Base-by-base conservation (phyloP, 2,329 filamentous ascomycete genomes). In the Fusarium nelsonii region DNA sequence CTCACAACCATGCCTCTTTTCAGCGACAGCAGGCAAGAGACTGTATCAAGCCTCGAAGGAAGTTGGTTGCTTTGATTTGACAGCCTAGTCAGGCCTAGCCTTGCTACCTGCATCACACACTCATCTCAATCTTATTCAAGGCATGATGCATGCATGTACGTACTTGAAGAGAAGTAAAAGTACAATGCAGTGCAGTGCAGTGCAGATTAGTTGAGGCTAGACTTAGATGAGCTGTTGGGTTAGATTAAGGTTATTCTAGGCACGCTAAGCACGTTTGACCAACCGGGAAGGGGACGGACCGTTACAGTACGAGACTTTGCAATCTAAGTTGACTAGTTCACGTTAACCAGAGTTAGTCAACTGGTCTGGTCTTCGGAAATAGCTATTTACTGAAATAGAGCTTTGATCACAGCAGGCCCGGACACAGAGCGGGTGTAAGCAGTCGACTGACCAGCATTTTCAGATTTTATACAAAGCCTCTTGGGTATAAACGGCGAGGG, bases 171-270 rank as follows among this genome's bases (percentile, higher is more conserved):
- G 16, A 56, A 51, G n/a, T 34, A 51, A 51, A 40, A 39, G 48
- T 40, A 20, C 48, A 39, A 12, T 18, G 23, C 33, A 50, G 36
- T n/a, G 15, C n/a, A 28, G 48, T 18, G 23, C 33, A 50, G 36
- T n/a, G 15, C n/a, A 28, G 48, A 8, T 28, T 36, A 37, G 33
- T 28, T 30, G n/a, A 44, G 45, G 18, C 20, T 11, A 18, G 18
- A 10, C n/a, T 33, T 28, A 45, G n/a, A 34, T 36, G 39, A 10
- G 20, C 7, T 64, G 34, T 36, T 63, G 54, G 50, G 62, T 69
- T 70, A n/a, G 62, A 59, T 70, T 70, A 70, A 70, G 54, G 67
- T 70, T 70, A 41, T 46, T 16, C 30, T 34, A n/a, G 23, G 32
- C n/a, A 57, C 67, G 67, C 67, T 70, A 70, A 64, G 60, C 34